A percentile compares a stretch with the other conserved stretches of the same genome.
Conservation (phyloP, 192 early-diverging fungal species). For the Umbelopsis sp. region DNA sequence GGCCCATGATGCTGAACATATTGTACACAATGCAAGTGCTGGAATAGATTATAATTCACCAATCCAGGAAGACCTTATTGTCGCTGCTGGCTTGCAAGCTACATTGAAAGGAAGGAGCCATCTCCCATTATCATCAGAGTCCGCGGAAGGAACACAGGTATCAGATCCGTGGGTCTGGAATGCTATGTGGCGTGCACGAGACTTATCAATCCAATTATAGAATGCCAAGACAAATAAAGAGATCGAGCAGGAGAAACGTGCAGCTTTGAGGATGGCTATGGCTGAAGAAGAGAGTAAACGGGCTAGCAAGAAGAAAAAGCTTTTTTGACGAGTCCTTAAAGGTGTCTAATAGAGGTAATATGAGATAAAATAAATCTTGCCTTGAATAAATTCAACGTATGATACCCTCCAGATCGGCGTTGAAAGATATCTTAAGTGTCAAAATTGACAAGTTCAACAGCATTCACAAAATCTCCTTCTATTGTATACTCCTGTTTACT, state of each 20-base stretch:
- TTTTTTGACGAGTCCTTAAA: neutral
- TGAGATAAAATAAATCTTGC: neutral
- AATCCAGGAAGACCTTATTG: neutral
- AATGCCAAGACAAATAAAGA: constrained; percentile 9
- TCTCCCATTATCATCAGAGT: too few species aligned
- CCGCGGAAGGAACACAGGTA: neutral
- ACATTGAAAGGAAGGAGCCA: neutral
- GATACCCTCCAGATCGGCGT: too few species aligned
- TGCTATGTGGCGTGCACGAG: neutral
- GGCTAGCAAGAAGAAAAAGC: neutral
- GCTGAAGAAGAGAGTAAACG: neutral
- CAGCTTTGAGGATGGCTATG: neutral
- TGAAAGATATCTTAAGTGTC: too few species aligned
- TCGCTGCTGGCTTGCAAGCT: neutral
- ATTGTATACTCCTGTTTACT: too few species aligned
- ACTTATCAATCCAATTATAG: neutral
- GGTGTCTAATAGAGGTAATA: neutral
- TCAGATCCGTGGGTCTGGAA: neutral
- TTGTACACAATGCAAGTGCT: neutral
- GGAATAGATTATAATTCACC: neutral
- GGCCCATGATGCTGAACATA: neutral
- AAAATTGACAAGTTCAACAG: too few species aligned
- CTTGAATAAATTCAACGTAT: neutral
- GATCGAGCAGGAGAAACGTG: neutral
- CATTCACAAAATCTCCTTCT: too few species aligned